Evolutionary conservation across 768 basidiomycete genomes (phyloP).

Genomic region (Gelatoporia subvermispora): DNA sequence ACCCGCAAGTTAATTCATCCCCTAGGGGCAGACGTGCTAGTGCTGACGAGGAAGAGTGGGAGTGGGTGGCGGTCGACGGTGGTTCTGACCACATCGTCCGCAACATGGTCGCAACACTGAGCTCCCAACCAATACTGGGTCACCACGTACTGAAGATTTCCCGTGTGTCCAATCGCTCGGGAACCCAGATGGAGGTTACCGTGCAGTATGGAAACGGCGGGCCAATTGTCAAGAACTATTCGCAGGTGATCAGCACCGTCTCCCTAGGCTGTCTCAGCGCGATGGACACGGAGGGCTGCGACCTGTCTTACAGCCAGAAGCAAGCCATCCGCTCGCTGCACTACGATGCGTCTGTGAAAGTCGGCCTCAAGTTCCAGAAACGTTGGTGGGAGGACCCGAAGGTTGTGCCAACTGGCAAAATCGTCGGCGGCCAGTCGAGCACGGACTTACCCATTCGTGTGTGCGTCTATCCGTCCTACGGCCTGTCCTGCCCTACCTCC

Average conservation of each 20-base stretch:
- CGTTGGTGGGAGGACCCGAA: slow-evolving; percentile 37
- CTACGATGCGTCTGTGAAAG: slow-evolving; percentile 36
- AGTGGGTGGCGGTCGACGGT: neutral
- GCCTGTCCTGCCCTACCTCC: slow-evolving; percentile 11
- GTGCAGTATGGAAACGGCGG: neutral
- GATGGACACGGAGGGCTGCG: slow-evolving; percentile 21
- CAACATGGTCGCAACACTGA: slow-evolving; percentile 2
- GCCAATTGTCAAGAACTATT: slow-evolving; percentile 15
- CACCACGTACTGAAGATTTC: slow-evolving; percentile 4
- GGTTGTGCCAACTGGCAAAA: slow-evolving; percentile 3
- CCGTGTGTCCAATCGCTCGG: too few relatives aligned
- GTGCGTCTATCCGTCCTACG: slow-evolving; percentile 37
- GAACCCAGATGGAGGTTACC: too few relatives aligned
- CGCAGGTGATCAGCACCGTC: slow-evolving; percentile 40
- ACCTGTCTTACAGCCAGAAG: slow-evolving; percentile 14
- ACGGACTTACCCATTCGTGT: slow-evolving; percentile 30
- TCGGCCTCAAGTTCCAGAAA: slow-evolving; percentile 38
- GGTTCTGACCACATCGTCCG: slow-evolving; percentile 5
- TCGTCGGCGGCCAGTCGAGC: slow-evolving; percentile 27
- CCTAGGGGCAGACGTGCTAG: neutral
- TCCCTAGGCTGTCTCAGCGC: slow-evolving; percentile 32
- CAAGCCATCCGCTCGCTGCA: slow-evolving; percentile 33
- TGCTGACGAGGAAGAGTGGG: neutral
- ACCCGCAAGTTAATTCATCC: neutral
- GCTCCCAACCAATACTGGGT: neutral